Base-by-base conservation (phyloP, 495 filamentous ascomycete genomes). In the Penicillium malachiteum region DNA sequence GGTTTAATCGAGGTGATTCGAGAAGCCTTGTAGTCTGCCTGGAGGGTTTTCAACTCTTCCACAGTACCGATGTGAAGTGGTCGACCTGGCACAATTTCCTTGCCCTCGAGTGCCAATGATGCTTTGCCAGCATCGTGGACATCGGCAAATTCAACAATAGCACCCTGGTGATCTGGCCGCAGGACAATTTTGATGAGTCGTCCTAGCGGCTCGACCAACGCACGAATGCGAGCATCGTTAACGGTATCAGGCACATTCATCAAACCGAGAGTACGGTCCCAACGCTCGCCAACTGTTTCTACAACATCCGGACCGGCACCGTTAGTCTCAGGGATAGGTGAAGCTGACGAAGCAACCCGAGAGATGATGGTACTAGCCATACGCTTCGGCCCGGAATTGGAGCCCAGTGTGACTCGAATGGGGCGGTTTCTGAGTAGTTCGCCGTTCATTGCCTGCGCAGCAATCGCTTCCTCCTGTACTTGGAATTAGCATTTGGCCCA, bases 121-220 rank as follows among this genome's bases (percentile, higher is more conserved):
- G 92, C 92, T 67, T 86, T 88, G 39, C 91, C 91, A 3, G 85
- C 87, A 51, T 85, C 78, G 3, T 84, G 73, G 9, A 87, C 78
- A 57, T 89, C 84, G 9, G 72, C 75, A 64, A 86, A 96, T 65
- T 97, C 94, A 41, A 96, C 78, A 48, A 92, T 86, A 9, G 92
- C 94, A n/a, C 94, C 93, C 58, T 86, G 82, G 54, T 94, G 88
- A 48, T 90, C 82, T 2, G 90, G 90, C 38, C 82, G 78, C 38
- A 87, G 65, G 12, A 77, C 62, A 33, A 87, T 73, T 64, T 84
- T 83, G 54, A 80, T 67, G 17, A 86, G 64, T 18, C 70, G 68
- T 17, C 81, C 83, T 46, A 72, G 81, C 10, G 81, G 79, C 54
- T 89, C 86, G 8, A 86, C 74, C 17, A 87, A 69, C 12, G 77